These are phyloP conservation scores for Colletotrichum spaethianum DNA, from an alignment of 2,329 filamentous ascomycete genomes.

Conservation along the genomic window DNA sequence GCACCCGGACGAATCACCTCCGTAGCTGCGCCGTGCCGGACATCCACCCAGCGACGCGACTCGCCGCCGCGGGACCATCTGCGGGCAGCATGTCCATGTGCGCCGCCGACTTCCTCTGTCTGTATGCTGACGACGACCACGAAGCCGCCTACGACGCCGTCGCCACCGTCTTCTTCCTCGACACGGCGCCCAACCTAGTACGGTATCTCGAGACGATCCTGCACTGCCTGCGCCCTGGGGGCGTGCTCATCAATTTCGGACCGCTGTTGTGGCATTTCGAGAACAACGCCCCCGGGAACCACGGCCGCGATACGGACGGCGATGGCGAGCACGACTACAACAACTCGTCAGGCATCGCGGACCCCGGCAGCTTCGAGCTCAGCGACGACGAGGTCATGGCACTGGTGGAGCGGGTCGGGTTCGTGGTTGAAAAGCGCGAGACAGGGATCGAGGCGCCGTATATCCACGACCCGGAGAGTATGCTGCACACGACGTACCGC, in stretches of 20 bases:
- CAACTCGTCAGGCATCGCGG: constrained; percentile 79
- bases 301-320: constrained; percentile 66
- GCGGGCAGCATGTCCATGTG: constrained; percentile 89
- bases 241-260: constrained; percentile 90
- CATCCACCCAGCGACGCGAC: constrained; percentile 75
- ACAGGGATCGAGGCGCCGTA: constrained; percentile 81
- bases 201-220: constrained; percentile 88
- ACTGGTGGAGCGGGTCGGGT: constrained; percentile 82
- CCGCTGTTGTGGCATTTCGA: constrained; percentile 97
- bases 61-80: constrained; percentile 55
- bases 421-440: constrained; percentile 77
- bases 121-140: constrained; percentile 79
- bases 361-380: constrained; percentile 92
- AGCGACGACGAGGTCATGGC: constrained; percentile 88
- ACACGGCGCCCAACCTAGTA: constrained; percentile 94
- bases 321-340: constrained; percentile 65
- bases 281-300: constrained; percentile 74
- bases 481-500: constrained; percentile 87
- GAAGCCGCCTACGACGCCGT: constrained; percentile 82
- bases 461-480: constrained; percentile 86
- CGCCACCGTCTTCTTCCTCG: constrained; percentile 94
- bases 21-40: constrained; percentile 83
- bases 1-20: constrained; percentile 80
- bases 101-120: constrained; percentile 91
- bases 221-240: constrained; percentile 82